Evolutionary conservation across 257 asterid species (phyloP), one percentile per base, ranked within the genome.

Genomic region (Apocynum venetum): DNA sequence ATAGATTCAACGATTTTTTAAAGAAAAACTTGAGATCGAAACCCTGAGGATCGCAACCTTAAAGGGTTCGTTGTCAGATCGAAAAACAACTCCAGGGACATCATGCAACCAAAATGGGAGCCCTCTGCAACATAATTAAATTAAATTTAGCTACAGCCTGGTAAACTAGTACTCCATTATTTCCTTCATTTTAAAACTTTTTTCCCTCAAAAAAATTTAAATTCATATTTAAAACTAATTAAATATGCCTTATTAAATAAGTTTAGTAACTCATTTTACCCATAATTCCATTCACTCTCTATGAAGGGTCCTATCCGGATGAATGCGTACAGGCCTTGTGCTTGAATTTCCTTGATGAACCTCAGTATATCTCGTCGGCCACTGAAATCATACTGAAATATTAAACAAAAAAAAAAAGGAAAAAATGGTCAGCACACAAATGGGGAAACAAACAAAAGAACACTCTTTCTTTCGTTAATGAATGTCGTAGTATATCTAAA

Each of bases 91-190:
- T 20, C 52, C 83, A 0, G 96, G 97, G 43, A 92, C 82, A 77
- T 92, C 98, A 60, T 86, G 98, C 72, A 94, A 89, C 98, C 98
- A 94, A 85, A 89, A 89, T 3, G 98, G 98, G 8, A 94, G 78
- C 25, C 97, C 98, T 70, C 98, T 94, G 82, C 76, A 67, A 67
- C 0, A 17, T 9, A 12, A 55, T 25, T 25, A 25, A 25, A 25
- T 25, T 25, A 25, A 25, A 25, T 25, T 25, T 25, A 25, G 31
- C 31, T 25, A 25, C 31, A 25, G 31, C 31, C 31, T 25, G 31
- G 31, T 25, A 25, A 25, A 25, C 31, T 25, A 25, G 31, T 25
- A 25, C 31, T 25, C 31, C 31, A 25, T 25, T 25, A 25, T 25
- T 25, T 25, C 31, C 31, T 25, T 25, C 31, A 25, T 25, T 25